Evolutionary conservation across 2,329 filamentous ascomycete genomes (phyloP), one percentile per base, ranked within the genome.

Genomic region (Metarhizium guizhouense): DNA sequence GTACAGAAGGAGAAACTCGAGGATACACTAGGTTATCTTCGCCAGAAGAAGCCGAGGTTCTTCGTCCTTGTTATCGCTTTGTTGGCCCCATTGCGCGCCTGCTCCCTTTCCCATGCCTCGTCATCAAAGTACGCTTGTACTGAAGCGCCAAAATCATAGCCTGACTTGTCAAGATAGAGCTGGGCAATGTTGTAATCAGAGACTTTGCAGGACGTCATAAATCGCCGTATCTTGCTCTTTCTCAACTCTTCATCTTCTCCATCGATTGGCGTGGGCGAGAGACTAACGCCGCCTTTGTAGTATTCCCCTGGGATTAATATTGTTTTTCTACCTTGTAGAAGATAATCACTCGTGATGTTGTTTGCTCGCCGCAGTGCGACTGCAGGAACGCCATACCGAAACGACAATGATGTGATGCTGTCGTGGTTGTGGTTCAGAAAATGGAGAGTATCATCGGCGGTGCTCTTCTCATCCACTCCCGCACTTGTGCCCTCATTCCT

Each of bases 121-220:
- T 94, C 89, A 3, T 82, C 86, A 60, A 81, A 76, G 67, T 82
- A 91, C 3, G 79, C 76, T 42, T 80, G 76, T 6, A 87, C 78
- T 0, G 88, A 88, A 32, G 71, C 68, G 3, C 83, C 80, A 16
- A 92, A 72, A 62, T 90, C 78, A 67, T 87, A 90, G 7, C 77
- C 76, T 25, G 77, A 74, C 67, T 89, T 85, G 64, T 90, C 81
- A 47, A 94, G 76, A 68, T 94, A 94, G 20, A 92, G 67, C 32
- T 88, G 68, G 1, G 89, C 89, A 52, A 90, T 76, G 65, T 90
- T 86, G 72, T 85, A 92, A 75, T 92, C 86, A 29, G 81, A 74
- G 32, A 89, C 86, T 67, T 93, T 93, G 71, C 85, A 89, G 1
- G 79, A 77, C 2, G 90, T 83, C 88, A 92, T 92, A 76, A 86